Conservation (phyloP, 2,329 filamentous ascomycete genomes). For the Paecilomyces sp. region DNA sequence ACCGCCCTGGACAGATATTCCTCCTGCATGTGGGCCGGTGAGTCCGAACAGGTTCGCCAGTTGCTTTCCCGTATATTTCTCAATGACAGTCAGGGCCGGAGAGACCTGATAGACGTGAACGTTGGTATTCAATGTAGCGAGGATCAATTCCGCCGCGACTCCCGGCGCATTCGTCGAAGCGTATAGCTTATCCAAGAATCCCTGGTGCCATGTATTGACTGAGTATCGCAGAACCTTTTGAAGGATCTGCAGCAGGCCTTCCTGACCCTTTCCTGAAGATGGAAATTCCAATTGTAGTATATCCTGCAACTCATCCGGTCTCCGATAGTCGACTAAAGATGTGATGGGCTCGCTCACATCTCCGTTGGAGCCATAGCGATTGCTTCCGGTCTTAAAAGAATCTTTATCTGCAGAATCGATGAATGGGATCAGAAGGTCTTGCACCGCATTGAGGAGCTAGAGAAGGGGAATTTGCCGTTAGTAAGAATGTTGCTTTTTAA, state of each 20-base stretch:
- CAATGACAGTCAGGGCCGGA: slow-evolving; percentile 76
- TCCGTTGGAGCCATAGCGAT: slow-evolving; percentile 50
- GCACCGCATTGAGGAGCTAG: slow-evolving; percentile 33
- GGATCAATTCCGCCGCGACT: slow-evolving; percentile 73
- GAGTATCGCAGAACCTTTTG: slow-evolving; percentile 70
- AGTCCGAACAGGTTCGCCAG: slow-evolving; percentile 75
- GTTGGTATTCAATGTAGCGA: slow-evolving; percentile 87
- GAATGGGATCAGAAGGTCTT: slow-evolving; percentile 39
- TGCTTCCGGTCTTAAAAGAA: slow-evolving; percentile 12
- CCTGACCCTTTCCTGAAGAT: slow-evolving; percentile 53
- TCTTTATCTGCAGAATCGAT: slow-evolving; percentile 36
- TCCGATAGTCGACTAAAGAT: slow-evolving; percentile 57
- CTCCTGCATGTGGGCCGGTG: slow-evolving; percentile 58
- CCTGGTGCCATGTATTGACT: slow-evolving; percentile 98
- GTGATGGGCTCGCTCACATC: slow-evolving; percentile 52
- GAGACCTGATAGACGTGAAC: slow-evolving; percentile 92
- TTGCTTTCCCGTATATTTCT: slow-evolving; percentile 69
- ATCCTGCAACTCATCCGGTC: slow-evolving; percentile 52
- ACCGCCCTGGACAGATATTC: slow-evolving; percentile 72
- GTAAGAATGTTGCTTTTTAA: neutral
- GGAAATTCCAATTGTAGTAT: slow-evolving; percentile 50
- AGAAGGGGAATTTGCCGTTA: neutral
- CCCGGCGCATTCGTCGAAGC: slow-evolving; percentile 84
- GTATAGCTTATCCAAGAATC: slow-evolving; percentile 93
- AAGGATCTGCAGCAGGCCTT: slow-evolving; percentile 66